phyloP scores from a whole-genome alignment of 2,329 filamentous ascomycete species.

The Cadophora gregata region DNA sequence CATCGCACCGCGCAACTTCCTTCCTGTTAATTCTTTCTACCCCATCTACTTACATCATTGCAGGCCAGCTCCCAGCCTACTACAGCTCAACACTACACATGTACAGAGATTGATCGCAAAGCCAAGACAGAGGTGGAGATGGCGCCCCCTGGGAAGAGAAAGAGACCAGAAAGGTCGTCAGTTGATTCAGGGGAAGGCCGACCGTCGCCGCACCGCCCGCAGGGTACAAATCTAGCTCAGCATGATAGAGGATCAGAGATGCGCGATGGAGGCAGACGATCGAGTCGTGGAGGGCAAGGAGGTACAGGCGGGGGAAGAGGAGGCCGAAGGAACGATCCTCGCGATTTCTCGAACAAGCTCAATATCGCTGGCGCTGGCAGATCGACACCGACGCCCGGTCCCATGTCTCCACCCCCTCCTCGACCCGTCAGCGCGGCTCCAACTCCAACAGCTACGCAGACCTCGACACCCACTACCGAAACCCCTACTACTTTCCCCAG shows the following conservation, averaged over 20 bases:
- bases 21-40: slow-evolving; percentile 18
- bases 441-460: slow-evolving; percentile 38
- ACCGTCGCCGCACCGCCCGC: slow-evolving; percentile 67
- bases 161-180: slow-evolving; percentile 45
- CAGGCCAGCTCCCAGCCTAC: slow-evolving; percentile 27
- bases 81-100: slow-evolving; percentile 35
- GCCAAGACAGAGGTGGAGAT: slow-evolving; percentile 37
- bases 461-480: slow-evolving; percentile 35
- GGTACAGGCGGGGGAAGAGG: slow-evolving; percentile 36
- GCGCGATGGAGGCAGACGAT: slow-evolving; percentile 54
- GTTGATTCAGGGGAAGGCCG: slow-evolving; percentile 53
- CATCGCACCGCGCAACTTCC: slow-evolving; percentile 22
- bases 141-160: slow-evolving; percentile 45
- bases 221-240: slow-evolving; percentile 60
- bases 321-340: slow-evolving; percentile 40
- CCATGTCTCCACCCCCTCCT: slow-evolving; percentile 44
- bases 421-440: slow-evolving; percentile 41
- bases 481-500: slow-evolving; percentile 43
- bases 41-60: slow-evolving; percentile 18
- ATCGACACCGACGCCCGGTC: slow-evolving; percentile 43
- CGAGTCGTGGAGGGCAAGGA: slow-evolving; percentile 52
- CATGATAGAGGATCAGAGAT: slow-evolving; percentile 61
- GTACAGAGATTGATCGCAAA: slow-evolving; percentile 34
- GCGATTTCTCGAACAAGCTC: slow-evolving; percentile 42
- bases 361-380: slow-evolving; percentile 34